These are phyloP conservation scores for Mariannaea elegans DNA, from an alignment of 2,329 filamentous ascomycete genomes.

Conservation along the genomic window DNA sequence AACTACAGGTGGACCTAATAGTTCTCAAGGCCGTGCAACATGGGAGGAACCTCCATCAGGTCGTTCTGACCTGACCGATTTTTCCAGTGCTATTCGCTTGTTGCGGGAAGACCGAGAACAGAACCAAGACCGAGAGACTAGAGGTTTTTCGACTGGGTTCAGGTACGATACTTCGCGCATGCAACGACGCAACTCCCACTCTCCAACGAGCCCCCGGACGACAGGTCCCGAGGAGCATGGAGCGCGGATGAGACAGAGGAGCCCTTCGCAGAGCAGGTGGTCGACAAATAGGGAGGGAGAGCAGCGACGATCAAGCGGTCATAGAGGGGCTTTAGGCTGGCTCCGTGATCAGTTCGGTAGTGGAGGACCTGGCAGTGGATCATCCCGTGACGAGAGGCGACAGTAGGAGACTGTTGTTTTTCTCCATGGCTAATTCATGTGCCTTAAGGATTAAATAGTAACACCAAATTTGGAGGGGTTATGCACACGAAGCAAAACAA, in stretches of 20 bases:
- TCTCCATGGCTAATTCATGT: conserved; percentile 7
- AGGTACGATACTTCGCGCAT: conserved; percentile 46
- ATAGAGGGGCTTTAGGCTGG: conserved; percentile 52
- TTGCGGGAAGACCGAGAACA: conserved; percentile 40
- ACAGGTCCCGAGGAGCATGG: conserved; percentile 41
- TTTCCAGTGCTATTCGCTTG: conserved; percentile 43
- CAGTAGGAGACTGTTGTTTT: conserved; percentile 34
- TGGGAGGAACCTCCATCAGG: conserved; percentile 31
- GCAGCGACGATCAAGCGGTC: conserved; percentile 44
- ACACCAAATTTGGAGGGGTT: no score
- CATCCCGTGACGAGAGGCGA: conserved; percentile 42
- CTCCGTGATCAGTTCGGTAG: conserved; percentile 52
- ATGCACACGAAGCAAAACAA: no score
- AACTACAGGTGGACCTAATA: no score
- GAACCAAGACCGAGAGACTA: conserved; percentile 16
- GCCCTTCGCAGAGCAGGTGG: conserved; percentile 48
- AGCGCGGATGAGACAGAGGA: conserved; percentile 49
- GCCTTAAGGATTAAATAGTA: neutral
- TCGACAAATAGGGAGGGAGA: conserved; percentile 40
- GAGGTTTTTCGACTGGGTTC: conserved; percentile 33
- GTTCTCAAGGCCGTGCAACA: conserved; percentile 25
- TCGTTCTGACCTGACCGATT: conserved; percentile 39
- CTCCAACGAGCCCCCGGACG: conserved; percentile 48
- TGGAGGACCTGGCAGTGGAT: conserved; percentile 39
- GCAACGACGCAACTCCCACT: conserved; percentile 50